Evolutionary conservation across 2,329 filamentous ascomycete genomes (phyloP), one percentile per base, ranked within the genome.

Genomic region (Fusarium sp.): DNA sequence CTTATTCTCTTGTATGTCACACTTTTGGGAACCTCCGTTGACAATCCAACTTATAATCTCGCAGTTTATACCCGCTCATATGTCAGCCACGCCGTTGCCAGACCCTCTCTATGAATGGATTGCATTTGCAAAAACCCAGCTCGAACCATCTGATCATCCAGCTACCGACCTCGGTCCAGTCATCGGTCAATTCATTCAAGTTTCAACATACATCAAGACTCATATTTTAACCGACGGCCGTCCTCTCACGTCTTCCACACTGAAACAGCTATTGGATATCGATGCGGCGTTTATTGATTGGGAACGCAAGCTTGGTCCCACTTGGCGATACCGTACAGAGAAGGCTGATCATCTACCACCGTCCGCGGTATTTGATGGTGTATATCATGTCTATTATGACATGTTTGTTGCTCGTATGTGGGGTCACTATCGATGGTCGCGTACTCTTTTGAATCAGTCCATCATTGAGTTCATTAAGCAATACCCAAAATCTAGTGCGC

Each of bases 391-490:
- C 22, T 90, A 90, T 69, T 75, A 77, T 17, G 83, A 85, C 64
- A 82, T 88, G 56, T 88, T 84, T 81, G 78, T 83, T 18, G 85
- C 84, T 10, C 82, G 85, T 24, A 81, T 86, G 40, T 90, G 86
- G 86, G 87, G 86, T 62, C 84, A 90, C 68, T 88, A 86, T 69
- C 86, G 88, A 24, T 88, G 86, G 81, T 82, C 83, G 8, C 84
- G 86, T n/a, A 84, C 89, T 24, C 76, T 89, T 11, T 73, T 84
- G 17, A 85, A 82, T 72, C 82, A 88, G 63, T 79, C 82, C 42
- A 82, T 90, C 14, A 75, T 86, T 11, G 78, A 80, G 13, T 73
- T 82, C 33, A 75, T 76, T 7, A 75, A 77, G 39, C 73, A 72
- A 1, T 82, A 80, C 55, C 84, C 85, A 0, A 50, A 71, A 8